phyloP scores from a whole-genome alignment of 169 alveolate genomes.

The Nephromyces sp. region DNA sequence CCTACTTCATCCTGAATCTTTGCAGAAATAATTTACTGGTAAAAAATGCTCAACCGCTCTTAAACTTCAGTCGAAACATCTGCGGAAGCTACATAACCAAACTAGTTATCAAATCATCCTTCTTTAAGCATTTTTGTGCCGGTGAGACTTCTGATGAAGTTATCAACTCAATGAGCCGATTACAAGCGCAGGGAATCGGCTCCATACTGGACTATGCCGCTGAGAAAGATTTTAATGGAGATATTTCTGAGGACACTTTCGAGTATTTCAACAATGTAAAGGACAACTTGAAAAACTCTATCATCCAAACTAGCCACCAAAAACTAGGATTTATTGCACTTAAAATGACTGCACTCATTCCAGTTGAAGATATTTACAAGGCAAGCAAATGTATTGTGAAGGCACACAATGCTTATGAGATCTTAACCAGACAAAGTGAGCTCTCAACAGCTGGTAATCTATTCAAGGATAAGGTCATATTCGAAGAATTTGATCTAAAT shows the following conservation, averaged over 20 bases:
- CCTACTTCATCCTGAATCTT: background rate
- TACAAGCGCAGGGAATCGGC: constrained; percentile 1
- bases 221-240: background rate
- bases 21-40: background rate
- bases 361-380: background rate
- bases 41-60: background rate
- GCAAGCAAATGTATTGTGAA: background rate
- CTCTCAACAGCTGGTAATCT: background rate
- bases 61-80: background rate
- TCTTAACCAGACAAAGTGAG: too few species aligned
- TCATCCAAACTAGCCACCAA: background rate
- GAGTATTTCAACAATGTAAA: background rate
- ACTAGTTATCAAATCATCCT: background rate
- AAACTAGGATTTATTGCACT: background rate
- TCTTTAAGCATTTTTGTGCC: constrained; percentile 27
- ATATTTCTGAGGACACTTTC: background rate
- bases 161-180: background rate
- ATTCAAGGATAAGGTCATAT: too few species aligned
- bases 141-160: constrained; percentile 5
- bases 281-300: background rate
- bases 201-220: constrained; percentile 7
- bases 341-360: background rate
- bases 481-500: too few species aligned
- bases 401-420: background rate
- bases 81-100: background rate